A percentile compares a stretch with the other conserved stretches of the same genome.
phyloP scores from a whole-genome alignment of 2,329 filamentous ascomycete species.

The Ascochyta pisi region DNA sequence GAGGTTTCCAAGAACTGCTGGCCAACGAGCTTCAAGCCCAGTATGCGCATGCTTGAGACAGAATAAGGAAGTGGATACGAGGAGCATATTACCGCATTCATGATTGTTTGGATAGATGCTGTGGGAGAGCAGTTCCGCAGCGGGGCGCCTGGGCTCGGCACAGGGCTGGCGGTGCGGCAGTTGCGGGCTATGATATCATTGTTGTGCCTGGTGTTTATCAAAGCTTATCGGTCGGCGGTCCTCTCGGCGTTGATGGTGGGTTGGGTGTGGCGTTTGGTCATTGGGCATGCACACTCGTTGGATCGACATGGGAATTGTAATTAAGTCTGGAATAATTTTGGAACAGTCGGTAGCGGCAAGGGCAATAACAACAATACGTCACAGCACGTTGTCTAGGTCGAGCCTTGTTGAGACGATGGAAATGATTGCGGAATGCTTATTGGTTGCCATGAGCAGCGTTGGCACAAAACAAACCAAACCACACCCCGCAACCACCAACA shows the following conservation, averaged over 20 bases:
- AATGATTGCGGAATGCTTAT: constrained; percentile 27
- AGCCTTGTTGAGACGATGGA: constrained; percentile 5
- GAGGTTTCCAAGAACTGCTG: constrained; percentile 27
- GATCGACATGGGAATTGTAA: background rate
- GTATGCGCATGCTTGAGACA: constrained; percentile 12
- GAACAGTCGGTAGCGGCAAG: background rate
- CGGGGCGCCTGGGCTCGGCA: constrained; percentile 2
- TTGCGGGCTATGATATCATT: constrained; percentile 20
- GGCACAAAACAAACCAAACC: constrained; percentile 35
- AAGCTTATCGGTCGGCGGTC: background rate
- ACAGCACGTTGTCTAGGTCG: background rate
- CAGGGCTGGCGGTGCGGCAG: background rate
- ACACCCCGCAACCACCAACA: constrained; percentile 29
- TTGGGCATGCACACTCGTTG: background rate
- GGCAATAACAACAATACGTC: constrained; percentile 2
- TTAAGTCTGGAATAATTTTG: background rate
- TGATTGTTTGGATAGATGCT: too few species aligned
- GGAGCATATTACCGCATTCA: too few species aligned
- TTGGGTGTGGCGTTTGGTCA: background rate
- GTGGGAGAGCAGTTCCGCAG: background rate
- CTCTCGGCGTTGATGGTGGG: constrained; percentile 1
- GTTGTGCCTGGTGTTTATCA: constrained; percentile 14
- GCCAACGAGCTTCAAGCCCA: constrained; percentile 28
- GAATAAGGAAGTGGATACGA: background rate
- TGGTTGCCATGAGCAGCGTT: constrained; percentile 37